Percentiles rank a stretch among this genome's conserved stretches.
Conservation (phyloP, 164 flowering plant species). For the Nymphaea colorata region DNA sequence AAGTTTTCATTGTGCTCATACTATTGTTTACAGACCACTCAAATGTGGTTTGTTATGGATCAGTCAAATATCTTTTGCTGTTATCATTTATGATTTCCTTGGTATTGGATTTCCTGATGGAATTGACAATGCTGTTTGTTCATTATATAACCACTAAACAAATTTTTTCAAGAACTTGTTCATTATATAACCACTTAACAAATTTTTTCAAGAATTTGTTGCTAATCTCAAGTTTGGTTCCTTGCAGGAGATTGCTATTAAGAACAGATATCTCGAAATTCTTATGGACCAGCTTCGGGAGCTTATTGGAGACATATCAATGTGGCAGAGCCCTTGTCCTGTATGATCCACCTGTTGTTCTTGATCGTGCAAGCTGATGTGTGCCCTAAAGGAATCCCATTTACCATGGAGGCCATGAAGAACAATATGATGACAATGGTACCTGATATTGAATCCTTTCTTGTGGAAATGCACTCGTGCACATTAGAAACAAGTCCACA, state of each 20-base stretch:
- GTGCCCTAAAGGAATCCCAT: not conserved
- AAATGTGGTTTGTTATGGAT: no score
- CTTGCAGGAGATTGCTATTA: constrained; percentile 52
- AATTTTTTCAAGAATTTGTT: not conserved
- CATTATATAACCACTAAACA: no score
- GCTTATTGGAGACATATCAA: constrained; percentile 59
- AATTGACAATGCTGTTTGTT: no score
- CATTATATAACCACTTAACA: no score
- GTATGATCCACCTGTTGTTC: constrained; percentile 14
- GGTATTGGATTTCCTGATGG: no score
- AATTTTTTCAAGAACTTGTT: not conserved
- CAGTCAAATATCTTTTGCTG: no score
- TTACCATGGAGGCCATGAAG: not conserved
- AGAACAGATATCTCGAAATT: constrained; percentile 50
- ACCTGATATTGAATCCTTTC: not conserved
- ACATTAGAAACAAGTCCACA: not conserved
- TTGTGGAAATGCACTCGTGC: not conserved
- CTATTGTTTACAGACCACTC: no score
- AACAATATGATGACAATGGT: not conserved
- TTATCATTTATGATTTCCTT: no score
- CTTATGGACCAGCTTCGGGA: constrained; percentile 78
- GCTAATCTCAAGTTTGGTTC: not conserved
- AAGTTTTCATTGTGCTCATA: no score
- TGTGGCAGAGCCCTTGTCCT: constrained; percentile 87
- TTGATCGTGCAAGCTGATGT: not conserved